phyloP scores from a whole-genome alignment of 2,329 filamentous ascomycete genomes.

The Colletotrichum sp. region DNA sequence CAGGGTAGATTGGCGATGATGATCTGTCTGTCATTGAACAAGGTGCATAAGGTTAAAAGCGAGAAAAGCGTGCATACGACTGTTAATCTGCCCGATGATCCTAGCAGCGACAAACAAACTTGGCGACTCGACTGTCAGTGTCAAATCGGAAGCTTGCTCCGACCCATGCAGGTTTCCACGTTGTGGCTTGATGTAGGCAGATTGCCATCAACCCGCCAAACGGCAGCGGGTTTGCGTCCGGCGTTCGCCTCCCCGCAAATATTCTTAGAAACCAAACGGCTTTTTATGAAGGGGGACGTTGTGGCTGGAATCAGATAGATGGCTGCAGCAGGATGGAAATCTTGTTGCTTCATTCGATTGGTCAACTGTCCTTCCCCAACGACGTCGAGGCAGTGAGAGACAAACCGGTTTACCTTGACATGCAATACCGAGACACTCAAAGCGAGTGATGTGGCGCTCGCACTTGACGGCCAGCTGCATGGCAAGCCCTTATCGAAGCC shows the following conservation, averaged over 20 bases:
- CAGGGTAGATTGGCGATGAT: not conserved
- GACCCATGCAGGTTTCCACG: not conserved
- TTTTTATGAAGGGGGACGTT: not conserved
- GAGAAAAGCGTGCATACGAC: not conserved
- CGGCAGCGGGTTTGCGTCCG: not conserved
- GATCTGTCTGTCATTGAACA: not conserved
- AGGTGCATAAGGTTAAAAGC: not conserved
- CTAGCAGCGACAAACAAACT: not conserved
- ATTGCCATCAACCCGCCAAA: not conserved
- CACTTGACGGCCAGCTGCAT: constrained; percentile 4
- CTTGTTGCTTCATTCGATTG: not conserved
- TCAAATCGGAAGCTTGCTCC: not conserved
- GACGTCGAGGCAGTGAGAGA: not conserved
- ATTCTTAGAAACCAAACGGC: not conserved
- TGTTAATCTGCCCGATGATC: not conserved
- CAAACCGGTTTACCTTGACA: not conserved
- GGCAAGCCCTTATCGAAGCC: not conserved
- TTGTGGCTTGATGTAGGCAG: not conserved
- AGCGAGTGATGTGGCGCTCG: not conserved
- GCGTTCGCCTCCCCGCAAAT: not conserved
- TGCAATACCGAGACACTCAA: not conserved
- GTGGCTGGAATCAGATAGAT: not conserved
- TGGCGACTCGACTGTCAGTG: not conserved
- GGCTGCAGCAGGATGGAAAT: not conserved
- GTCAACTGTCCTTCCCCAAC: not conserved